Evolutionary conservation across 441 rosid genomes (phyloP), one percentile per base, ranked within the genome.

Genomic region (Monsonia emarginata): DNA sequence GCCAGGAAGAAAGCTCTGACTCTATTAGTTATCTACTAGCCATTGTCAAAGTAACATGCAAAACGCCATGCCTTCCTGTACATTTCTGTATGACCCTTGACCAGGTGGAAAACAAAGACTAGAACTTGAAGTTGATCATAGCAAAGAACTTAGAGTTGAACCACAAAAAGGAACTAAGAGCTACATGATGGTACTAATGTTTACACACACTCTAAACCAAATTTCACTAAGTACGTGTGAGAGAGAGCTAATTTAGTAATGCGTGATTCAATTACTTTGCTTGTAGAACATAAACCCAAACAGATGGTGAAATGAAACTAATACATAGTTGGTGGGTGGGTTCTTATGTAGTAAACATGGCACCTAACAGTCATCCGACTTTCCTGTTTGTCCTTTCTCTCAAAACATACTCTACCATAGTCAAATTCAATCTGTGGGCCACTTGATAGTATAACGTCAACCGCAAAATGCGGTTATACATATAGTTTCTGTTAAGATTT

Each of bases 301-400:
- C 16, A 18, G 8, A 48, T 61, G 10, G 5, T 50, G 40, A 19
- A 25, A 5, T 50, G 40, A 19, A 25, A 5, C 26, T 16, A 25
- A 56, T 69, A 56, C 57, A 31, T 25, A 22, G 0, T 1, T 5
- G 26, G 11, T 24, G 4, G 48, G 5, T 52, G 38, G 25, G 14
- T 31, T 10, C 57, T 25, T 24, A 65, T 32, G 27, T 60, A 56
- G 57, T 32, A 18, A 44, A 16, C 9, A 10, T 27, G 59, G 42
- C 61, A 19, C 42, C 48, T 16, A 48, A 48, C 19, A 18, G 10
- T 48, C 56, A 48, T 25, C 52, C 61, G 44, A 40, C n/a, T 24
- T 68, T 11, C 22, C 36, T 65, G 32, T 48, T 62, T 65, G n/a
- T 46, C 36, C 28, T 57, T 68, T 61, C 32, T 30, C n/a, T 48